These are phyloP conservation scores for Grosmannia serpens DNA, from an alignment of 2,329 filamentous ascomycete species.

Conservation along the genomic window DNA sequence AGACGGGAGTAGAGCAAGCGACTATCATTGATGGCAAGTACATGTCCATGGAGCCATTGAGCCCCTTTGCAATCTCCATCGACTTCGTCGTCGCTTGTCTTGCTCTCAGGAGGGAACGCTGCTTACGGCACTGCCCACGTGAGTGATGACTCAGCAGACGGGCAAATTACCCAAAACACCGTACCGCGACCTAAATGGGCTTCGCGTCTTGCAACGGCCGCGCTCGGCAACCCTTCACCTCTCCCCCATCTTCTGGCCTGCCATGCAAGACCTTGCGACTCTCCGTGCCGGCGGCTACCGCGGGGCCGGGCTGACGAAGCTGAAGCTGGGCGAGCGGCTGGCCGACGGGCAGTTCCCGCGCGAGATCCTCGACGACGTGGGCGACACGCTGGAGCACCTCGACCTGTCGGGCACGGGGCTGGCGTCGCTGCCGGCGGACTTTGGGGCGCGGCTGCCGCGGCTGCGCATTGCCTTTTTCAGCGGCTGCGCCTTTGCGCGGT, in stretches of 20 bases:
- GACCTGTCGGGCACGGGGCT: conserved; percentile 36
- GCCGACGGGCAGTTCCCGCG: conserved; percentile 20
- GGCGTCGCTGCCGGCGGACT: conserved; percentile 25
- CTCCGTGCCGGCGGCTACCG: conserved; percentile 22
- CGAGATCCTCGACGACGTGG: conserved; percentile 27
- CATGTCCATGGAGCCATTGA: too few relatives aligned
- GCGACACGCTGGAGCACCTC: conserved; percentile 29
- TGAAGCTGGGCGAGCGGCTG: conserved; percentile 25
- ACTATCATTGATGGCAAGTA: too few relatives aligned
- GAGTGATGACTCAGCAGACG: too few relatives aligned
- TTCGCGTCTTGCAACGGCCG: background rate
- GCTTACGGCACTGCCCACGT: too few relatives aligned
- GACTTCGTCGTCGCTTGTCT: too few relatives aligned
- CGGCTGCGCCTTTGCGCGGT: conserved; percentile 29
- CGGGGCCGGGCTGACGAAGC: conserved; percentile 16
- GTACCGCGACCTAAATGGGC: background rate
- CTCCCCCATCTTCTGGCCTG: background rate
- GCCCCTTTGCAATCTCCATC: too few relatives aligned
- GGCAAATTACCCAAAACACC: too few relatives aligned
- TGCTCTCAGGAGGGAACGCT: too few relatives aligned
- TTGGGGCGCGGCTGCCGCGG: conserved; percentile 25
- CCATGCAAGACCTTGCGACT: conserved; percentile 21
- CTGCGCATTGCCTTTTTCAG: conserved; percentile 37
- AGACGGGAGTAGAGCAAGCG: too few relatives aligned
- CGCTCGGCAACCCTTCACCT: background rate